phyloP scores from a whole-genome alignment of 768 basidiomycete species.

The Gyrodon lividus region DNA sequence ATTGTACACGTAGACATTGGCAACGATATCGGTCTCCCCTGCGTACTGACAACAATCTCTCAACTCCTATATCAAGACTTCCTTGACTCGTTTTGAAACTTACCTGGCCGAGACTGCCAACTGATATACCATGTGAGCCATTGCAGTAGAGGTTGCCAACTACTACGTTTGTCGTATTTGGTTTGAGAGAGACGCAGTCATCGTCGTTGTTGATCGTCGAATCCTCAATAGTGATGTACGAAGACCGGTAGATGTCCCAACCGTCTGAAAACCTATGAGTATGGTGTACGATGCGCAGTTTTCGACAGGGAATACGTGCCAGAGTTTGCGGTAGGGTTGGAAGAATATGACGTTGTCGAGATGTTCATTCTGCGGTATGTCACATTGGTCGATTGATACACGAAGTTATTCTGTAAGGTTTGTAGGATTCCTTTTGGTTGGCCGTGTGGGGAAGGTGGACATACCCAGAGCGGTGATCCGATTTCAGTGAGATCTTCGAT shows the following conservation, averaged over 20 bases:
- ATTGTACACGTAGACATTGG: conserved; percentile 42
- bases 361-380: conserved; percentile 41
- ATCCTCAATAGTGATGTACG: conserved; percentile 33
- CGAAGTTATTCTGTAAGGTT: conserved; percentile 33
- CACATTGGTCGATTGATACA: conserved; percentile 43
- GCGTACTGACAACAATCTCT: conserved; percentile 29
- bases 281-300: background rate
- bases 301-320: conserved; percentile 17
- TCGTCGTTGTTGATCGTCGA: conserved; percentile 43
- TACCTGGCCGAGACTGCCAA: conserved; percentile 47
- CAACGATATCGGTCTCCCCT: conserved; percentile 42
- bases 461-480: conserved; percentile 43
- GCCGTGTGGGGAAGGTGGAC: conserved; percentile 4
- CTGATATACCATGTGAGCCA: conserved; percentile 40
- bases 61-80: background rate
- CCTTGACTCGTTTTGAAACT: conserved; percentile 5
- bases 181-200: conserved; percentile 35
- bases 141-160: conserved; percentile 45
- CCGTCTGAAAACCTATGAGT: conserved; percentile 31
- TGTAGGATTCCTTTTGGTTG: background rate
- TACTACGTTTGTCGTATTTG: conserved; percentile 38
- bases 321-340: conserved; percentile 33
- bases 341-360: conserved; percentile 34
- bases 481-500: conserved; percentile 39
- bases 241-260: conserved; percentile 50